Percentiles rank a stretch among this genome's conserved stretches.
These are phyloP conservation scores for Balansia obtecta DNA, from an alignment of 2,329 filamentous ascomycete species.

Conservation along the genomic window DNA sequence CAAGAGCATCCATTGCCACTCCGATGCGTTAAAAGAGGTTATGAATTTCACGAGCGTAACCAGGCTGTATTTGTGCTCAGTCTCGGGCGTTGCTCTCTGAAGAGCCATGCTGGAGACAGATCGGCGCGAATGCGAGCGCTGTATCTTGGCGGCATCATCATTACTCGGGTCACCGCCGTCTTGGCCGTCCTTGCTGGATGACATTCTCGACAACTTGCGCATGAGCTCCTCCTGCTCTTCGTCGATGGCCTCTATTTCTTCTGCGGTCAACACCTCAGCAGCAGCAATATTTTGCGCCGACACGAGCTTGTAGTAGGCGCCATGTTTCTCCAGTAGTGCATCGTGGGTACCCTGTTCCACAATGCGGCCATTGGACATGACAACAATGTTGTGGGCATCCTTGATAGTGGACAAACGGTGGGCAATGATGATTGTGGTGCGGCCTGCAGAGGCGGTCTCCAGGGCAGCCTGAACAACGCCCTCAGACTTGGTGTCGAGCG, in stretches of 20 bases:
- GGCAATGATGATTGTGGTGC: conserved; percentile 93
- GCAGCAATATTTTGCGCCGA: conserved; percentile 73
- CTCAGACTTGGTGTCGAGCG: conserved; percentile 88
- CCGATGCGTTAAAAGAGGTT: conserved; percentile 62
- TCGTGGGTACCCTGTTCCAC: conserved; percentile 87
- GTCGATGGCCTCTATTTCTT: conserved; percentile 39
- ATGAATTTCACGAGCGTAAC: conserved; percentile 72
- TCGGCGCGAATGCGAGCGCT: conserved; percentile 40
- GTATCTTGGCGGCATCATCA: conserved; percentile 44
- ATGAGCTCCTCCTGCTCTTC: conserved; percentile 38
- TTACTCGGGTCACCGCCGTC: conserved; percentile 48
- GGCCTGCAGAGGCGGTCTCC: conserved; percentile 70
- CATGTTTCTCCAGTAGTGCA: conserved; percentile 54
- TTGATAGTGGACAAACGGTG: conserved; percentile 92
- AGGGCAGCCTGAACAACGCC: conserved; percentile 88
- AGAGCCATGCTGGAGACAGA: conserved; percentile 62
- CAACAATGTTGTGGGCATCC: conserved; percentile 89
- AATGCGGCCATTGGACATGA: conserved; percentile 76
- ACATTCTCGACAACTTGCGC: conserved; percentile 25
- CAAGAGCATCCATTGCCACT: conserved; percentile 58
- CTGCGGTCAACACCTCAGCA: conserved; percentile 38
- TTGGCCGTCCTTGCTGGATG: conserved; percentile 25
- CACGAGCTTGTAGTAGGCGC: conserved; percentile 75
- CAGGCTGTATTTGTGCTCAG: conserved; percentile 49
- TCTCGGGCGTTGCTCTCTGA: conserved; percentile 37